Evolutionary conservation across 805 yeast genomes (phyloP).

Genomic region (Groenewaldozyma tartarivorans): DNA sequence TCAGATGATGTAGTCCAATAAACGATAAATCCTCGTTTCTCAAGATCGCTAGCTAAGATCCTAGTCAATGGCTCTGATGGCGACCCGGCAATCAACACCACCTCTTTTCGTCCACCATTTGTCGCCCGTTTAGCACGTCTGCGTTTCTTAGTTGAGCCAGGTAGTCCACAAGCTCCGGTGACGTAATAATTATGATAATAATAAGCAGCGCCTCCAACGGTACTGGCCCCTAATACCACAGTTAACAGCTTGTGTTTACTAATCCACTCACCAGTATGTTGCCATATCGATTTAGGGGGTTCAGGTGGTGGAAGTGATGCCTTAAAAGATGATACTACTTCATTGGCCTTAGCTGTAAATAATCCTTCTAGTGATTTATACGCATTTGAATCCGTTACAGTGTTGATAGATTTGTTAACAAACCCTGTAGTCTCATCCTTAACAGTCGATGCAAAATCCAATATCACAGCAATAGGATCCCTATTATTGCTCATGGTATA

Average conservation of each 20-base stretch:
- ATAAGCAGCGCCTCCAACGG: slow-evolving; percentile 17
- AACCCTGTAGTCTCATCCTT: background rate
- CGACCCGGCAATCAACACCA: slow-evolving; percentile 64
- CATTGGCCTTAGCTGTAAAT: background rate
- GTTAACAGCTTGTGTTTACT: slow-evolving; percentile 18
- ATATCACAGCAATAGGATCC: background rate
- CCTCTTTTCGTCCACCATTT: slow-evolving; percentile 70
- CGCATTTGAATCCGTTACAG: background rate
- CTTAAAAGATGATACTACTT: background rate
- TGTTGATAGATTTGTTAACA: background rate
- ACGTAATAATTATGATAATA: slow-evolving; percentile 10
- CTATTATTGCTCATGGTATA: no score
- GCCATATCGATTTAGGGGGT: slow-evolving; percentile 18
- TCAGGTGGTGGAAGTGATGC: slow-evolving; percentile 16
- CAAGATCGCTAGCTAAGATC: slow-evolving; percentile 62
- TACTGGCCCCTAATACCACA: slow-evolving; percentile 13
- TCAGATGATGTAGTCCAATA: slow-evolving; percentile 59
- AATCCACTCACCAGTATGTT: slow-evolving; percentile 18
- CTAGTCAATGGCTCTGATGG: slow-evolving; percentile 67
- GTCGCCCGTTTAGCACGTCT: slow-evolving; percentile 54
- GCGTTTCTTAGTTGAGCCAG: slow-evolving; percentile 1
- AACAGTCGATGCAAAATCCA: background rate
- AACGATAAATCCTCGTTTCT: slow-evolving; percentile 71
- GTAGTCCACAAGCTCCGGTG: slow-evolving; percentile 5
- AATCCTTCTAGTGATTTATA: background rate